Percentiles rank a stretch among this genome's conserved stretches.
These are phyloP conservation scores for Cubamyces lactineus DNA, from an alignment of 768 basidiomycete genomes.

Conservation along the genomic window DNA sequence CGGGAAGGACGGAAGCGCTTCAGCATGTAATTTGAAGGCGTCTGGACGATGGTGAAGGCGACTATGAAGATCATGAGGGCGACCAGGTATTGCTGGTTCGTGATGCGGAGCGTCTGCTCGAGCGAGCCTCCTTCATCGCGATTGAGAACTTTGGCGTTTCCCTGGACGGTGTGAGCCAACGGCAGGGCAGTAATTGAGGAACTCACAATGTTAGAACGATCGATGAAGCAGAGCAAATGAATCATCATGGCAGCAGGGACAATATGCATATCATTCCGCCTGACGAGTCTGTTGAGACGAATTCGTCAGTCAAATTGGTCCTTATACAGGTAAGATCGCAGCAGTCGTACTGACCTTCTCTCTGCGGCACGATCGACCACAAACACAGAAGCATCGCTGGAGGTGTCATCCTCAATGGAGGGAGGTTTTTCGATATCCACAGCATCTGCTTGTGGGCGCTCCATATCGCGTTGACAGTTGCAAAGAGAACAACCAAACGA, in stretches of 20 bases:
- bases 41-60: conserved; percentile 45
- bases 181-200: too few species aligned
- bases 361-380: too few species aligned
- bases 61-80: conserved; percentile 45
- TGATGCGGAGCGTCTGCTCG: conserved; percentile 33
- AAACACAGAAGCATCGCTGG: too few species aligned
- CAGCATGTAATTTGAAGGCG: conserved; percentile 45
- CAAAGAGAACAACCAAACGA: too few species aligned
- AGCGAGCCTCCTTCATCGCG: conserved; percentile 37
- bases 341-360: too few species aligned
- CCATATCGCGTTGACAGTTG: too few species aligned
- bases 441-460: too few species aligned
- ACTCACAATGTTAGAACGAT: conserved; percentile 26
- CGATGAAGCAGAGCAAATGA: conserved; percentile 39
- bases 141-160: conserved; percentile 42
- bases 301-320: too few species aligned
- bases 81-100: conserved; percentile 38
- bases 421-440: too few species aligned
- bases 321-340: too few species aligned
- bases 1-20: conserved; percentile 42
- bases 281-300: conserved; percentile 13
- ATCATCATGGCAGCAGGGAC: conserved; percentile 41
- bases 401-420: too few species aligned
- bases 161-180: conserved; percentile 9
- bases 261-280: conserved; percentile 38